A percentile compares a stretch with the other conserved stretches of the same genome.
Conservation (phyloP, 345 rosid genomes). For the Dipteronia dyeriana region DNA sequence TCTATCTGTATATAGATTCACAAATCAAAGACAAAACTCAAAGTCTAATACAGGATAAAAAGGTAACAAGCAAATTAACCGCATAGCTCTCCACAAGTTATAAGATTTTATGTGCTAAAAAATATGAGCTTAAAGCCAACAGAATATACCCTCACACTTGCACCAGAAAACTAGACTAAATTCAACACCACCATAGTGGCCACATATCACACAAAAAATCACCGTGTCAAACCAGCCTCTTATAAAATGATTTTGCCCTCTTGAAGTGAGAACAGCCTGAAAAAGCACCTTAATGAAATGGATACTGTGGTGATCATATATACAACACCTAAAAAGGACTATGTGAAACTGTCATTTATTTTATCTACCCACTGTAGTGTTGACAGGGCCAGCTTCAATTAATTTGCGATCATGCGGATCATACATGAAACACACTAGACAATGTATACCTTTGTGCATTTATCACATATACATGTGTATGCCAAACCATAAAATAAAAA, state of each 20-base stretch:
- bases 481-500: neutral
- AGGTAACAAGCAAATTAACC: neutral
- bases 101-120: neutral
- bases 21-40: conserved; percentile 23
- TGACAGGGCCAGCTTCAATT: neutral
- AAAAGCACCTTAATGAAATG: neutral
- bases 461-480: neutral
- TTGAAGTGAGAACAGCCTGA: neutral
- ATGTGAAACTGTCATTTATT: neutral
- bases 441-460: neutral
- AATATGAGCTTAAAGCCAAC: neutral
- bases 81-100: neutral
- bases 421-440: neutral
- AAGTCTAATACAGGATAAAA: conserved; percentile 3
- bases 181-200: conserved; percentile 1
- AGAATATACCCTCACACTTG: neutral
- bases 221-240: neutral
- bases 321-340: neutral
- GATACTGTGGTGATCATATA: conserved; percentile 3
- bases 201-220: conserved; percentile 2
- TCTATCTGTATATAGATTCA: conserved; percentile 59
- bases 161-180: conserved; percentile 3
- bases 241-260: neutral
- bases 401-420: neutral
- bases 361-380: neutral